These are phyloP conservation scores for Cinchona pubescens DNA, from an alignment of 257 asterid species.

Conservation along the genomic window DNA sequence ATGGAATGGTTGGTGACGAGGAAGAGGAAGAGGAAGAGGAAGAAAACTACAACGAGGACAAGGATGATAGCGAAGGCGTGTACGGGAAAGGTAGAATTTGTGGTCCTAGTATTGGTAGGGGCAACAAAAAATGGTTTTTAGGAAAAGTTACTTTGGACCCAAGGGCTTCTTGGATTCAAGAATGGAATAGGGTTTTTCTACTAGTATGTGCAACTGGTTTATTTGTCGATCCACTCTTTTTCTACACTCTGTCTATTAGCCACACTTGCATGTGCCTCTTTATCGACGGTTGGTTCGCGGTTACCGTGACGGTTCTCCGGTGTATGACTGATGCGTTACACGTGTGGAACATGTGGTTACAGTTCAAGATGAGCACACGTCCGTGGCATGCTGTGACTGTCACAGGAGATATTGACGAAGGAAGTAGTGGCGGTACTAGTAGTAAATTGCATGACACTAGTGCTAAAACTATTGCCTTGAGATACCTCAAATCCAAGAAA, in stretches of 20 bases:
- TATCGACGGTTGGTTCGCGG: constrained; percentile 88
- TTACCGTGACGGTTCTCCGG: constrained; percentile 74
- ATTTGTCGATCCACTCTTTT: constrained; percentile 79
- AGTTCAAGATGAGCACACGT: constrained; percentile 50
- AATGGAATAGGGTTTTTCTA: constrained; percentile 87
- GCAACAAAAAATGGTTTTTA: constrained; percentile 34
- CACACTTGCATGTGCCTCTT: constrained; percentile 79
- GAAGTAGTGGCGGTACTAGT: neutral
- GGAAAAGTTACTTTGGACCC: constrained; percentile 62
- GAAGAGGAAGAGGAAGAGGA: constrained; percentile 25
- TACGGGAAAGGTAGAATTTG: constrained; percentile 2
- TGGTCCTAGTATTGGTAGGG: constrained; percentile 5
- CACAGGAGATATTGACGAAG: constrained; percentile 2
- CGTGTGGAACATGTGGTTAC: constrained; percentile 86
- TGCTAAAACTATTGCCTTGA: constrained; percentile 34
- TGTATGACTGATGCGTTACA: constrained; percentile 85
- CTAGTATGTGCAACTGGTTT: constrained; percentile 67
- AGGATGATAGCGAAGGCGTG: constrained; percentile 17
- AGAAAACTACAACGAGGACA: constrained; percentile 19
- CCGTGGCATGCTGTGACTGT: constrained; percentile 10
- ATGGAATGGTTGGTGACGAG: constrained; percentile 22
- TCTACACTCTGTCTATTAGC: constrained; percentile 76
- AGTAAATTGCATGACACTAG: constrained; percentile 14
- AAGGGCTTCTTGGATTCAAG: constrained; percentile 61
- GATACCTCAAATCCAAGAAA: constrained; percentile 46